These are phyloP conservation scores for Gnomoniopsis smithogilvyi DNA, from an alignment of 2,329 filamentous ascomycete genomes.

Conservation along the genomic window DNA sequence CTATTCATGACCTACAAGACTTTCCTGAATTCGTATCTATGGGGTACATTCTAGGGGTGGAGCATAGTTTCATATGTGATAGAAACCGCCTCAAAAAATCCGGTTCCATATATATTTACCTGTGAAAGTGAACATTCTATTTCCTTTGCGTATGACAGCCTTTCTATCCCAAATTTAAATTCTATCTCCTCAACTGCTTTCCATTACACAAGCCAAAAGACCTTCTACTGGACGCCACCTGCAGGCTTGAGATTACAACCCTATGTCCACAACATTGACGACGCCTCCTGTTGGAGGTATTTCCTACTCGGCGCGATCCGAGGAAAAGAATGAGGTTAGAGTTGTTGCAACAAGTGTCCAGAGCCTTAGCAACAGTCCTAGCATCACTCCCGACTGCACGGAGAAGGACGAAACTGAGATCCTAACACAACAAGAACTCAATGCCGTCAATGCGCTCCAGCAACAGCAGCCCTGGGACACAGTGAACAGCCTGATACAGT, in stretches of 20 bases:
- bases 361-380: neutral
- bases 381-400: neutral
- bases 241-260: neutral
- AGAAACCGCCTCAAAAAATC: too few relatives aligned
- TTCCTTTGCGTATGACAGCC: too few relatives aligned
- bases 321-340: neutral
- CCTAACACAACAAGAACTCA: neutral
- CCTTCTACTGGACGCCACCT: neutral
- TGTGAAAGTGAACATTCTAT: too few relatives aligned
- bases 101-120: too few relatives aligned
- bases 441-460: neutral
- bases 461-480: constrained; percentile 19
- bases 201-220: neutral
- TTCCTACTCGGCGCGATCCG: neutral
- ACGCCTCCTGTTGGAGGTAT: neutral
- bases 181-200: neutral
- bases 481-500: constrained; percentile 20
- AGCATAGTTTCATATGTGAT: too few relatives aligned
- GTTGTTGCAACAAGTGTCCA: neutral
- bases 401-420: neutral
- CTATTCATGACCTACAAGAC: neutral
- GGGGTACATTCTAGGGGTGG: neutral
- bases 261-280: neutral
- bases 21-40: neutral
- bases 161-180: neutral